phyloP scores from a whole-genome alignment of 2,329 filamentous ascomycete genomes.

The Niveomyces coronatus region DNA sequence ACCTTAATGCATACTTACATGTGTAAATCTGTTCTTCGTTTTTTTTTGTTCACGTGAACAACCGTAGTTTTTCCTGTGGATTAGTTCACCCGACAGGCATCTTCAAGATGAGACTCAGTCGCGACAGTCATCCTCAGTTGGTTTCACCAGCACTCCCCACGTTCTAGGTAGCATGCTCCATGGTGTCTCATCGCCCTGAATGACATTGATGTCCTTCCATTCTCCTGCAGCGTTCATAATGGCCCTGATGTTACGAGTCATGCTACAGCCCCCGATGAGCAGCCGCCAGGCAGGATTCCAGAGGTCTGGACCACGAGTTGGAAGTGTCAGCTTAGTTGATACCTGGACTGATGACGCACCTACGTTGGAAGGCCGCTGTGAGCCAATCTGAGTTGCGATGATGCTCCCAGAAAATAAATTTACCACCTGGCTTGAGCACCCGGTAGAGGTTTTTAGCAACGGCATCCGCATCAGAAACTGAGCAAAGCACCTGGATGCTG shows the following conservation, averaged over 20 bases:
- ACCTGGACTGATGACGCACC: slow-evolving; percentile 6
- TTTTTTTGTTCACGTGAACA: too few species aligned
- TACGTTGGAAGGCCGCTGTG: slow-evolving; percentile 22
- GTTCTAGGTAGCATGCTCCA: slow-evolving; percentile 20
- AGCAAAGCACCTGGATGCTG: slow-evolving; percentile 33
- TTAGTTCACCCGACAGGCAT: too few species aligned
- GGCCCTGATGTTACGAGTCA: slow-evolving; percentile 19
- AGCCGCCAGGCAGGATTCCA: slow-evolving; percentile 22
- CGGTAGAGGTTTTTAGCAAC: slow-evolving; percentile 26
- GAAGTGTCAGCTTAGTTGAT: slow-evolving; percentile 7
- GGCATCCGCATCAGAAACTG: slow-evolving; percentile 20
- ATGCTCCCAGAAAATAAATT: slow-evolving; percentile 38
- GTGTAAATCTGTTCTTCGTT: too few species aligned
- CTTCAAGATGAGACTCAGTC: too few species aligned
- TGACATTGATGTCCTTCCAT: slow-evolving; percentile 22
- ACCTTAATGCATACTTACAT: too few species aligned
- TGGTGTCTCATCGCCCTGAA: slow-evolving; percentile 19
- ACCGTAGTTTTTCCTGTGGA: too few species aligned
- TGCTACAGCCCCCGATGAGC: slow-evolving; percentile 21
- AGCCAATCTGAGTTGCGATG: slow-evolving; percentile 16
- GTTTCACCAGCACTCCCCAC: slow-evolving; percentile 23
- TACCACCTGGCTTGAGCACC: slow-evolving; percentile 33
- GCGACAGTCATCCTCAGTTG: too few species aligned
- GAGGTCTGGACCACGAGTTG: slow-evolving; percentile 12
- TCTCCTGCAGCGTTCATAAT: slow-evolving; percentile 19